Percentiles rank a stretch among this genome's conserved stretches.
phyloP scores from a whole-genome alignment of 768 basidiomycete species.

The Trametes punicea region DNA sequence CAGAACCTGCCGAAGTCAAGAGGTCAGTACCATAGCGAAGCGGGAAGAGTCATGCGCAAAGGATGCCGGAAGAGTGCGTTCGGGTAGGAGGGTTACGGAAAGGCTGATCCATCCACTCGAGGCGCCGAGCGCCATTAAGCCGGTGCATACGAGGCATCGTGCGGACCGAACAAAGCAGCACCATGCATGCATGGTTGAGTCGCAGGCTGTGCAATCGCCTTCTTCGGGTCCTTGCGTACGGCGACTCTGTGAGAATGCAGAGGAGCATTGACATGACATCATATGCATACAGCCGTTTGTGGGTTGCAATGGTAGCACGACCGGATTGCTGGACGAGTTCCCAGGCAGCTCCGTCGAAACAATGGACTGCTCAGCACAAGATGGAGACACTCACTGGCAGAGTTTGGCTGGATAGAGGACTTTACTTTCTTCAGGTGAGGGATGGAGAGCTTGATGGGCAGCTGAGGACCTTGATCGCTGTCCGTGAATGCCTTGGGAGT shows the following conservation, averaged over 20 bases:
- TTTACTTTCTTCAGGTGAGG: conserved; percentile 51
- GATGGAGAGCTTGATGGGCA: conserved; percentile 30
- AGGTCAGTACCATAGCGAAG: conserved; percentile 34
- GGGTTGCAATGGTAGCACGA: neutral
- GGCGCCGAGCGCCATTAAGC: neutral
- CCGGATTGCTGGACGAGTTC: neutral
- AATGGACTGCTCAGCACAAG: neutral
- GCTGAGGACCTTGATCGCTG: conserved; percentile 33
- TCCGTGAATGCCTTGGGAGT: conserved; percentile 43
- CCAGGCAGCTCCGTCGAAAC: neutral
- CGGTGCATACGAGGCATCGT: neutral
- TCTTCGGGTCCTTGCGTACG: neutral
- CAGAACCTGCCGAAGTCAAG: conserved; percentile 18
- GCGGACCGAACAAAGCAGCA: neutral
- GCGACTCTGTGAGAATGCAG: too few relatives aligned
- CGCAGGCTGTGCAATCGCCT: neutral
- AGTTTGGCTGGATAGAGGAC: conserved; percentile 25
- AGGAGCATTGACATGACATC: neutral
- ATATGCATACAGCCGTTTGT: neutral
- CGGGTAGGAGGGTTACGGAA: conserved; percentile 2
- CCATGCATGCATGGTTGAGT: neutral
- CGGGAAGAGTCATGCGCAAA: neutral
- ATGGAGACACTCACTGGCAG: conserved; percentile 22
- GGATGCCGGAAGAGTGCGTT: neutral
- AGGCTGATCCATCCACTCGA: neutral